These are phyloP conservation scores for Kwoniella newhampshirensis DNA, from an alignment of 768 basidiomycete genomes.

Conservation along the genomic window DNA sequence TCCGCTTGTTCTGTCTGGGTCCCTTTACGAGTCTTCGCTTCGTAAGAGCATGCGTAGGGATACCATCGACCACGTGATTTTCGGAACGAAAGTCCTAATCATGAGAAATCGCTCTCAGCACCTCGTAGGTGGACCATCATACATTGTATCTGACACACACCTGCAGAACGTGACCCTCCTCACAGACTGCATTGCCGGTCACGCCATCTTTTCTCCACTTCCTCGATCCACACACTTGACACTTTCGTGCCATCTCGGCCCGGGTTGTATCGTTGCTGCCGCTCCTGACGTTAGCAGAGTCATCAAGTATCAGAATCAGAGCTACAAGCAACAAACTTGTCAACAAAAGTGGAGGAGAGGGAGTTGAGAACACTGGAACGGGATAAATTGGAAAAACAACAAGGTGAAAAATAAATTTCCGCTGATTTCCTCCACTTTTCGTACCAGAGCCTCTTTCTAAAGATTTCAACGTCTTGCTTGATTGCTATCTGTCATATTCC, in stretches of 20 bases:
- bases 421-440: constrained; percentile 12
- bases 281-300: not conserved
- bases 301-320: not conserved
- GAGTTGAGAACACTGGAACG: not conserved
- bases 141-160: constrained; percentile 55
- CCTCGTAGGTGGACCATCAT: not conserved
- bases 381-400: constrained; percentile 14
- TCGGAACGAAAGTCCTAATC: constrained; percentile 78
- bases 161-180: constrained; percentile 87
- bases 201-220: constrained; percentile 84
- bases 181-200: constrained; percentile 78
- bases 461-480: constrained; percentile 14
- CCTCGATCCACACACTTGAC: constrained; percentile 75
- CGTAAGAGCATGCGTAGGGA: constrained; percentile 64
- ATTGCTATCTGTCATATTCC: constrained; percentile 1
- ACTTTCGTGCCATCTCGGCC: constrained; percentile 57
- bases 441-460: not conserved
- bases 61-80: constrained; percentile 66
- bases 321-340: not conserved
- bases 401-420: constrained; percentile 11
- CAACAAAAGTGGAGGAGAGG: constrained; percentile 32
- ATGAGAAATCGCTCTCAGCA: not conserved
- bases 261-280: not conserved
- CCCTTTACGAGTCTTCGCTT: constrained; percentile 65
- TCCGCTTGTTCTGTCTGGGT: constrained; percentile 59